phyloP scores from a whole-genome alignment of 352 stramenopile genomes.

The Pythium dissimile region DNA sequence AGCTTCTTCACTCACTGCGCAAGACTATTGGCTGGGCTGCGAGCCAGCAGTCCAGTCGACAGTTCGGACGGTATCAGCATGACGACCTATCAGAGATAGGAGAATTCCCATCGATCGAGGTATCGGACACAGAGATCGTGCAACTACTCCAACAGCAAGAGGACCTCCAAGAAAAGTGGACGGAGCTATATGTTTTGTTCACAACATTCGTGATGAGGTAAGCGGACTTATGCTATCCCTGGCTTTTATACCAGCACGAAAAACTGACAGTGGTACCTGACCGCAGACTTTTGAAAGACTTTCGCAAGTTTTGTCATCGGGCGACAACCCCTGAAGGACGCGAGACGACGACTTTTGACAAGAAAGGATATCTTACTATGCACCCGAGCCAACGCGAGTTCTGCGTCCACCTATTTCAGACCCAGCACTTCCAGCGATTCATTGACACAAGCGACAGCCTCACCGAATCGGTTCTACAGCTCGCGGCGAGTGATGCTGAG shows the following conservation, averaged over 20 bases:
- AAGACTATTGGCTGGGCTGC: conserved; percentile 46
- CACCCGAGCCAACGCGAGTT: conserved; percentile 61
- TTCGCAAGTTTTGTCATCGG: conserved; percentile 52
- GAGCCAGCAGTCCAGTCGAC: conserved; percentile 24
- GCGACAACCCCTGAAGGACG: conserved; percentile 2
- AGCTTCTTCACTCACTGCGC: conserved; percentile 47
- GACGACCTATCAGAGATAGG: conserved; percentile 20
- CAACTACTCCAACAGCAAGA: conserved; percentile 33
- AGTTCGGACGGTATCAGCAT: conserved; percentile 24
- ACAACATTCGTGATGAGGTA: conserved; percentile 50
- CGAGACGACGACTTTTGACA: conserved; percentile 39
- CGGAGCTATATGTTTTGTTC: conserved; percentile 52
- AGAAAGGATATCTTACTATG: conserved; percentile 48
- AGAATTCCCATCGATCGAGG: conserved; percentile 20
- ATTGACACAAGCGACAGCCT: conserved; percentile 36
- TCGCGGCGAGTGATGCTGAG: conserved; percentile 31
- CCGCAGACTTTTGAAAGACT: conserved; percentile 56
- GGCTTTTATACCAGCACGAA: too few relatives aligned
- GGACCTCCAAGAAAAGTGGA: conserved; percentile 55
- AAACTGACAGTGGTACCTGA: conserved; percentile 1
- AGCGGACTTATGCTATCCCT: too few relatives aligned
- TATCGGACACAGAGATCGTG: conserved; percentile 26
- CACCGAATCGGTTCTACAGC: conserved; percentile 17
- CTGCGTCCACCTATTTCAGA: conserved; percentile 65
- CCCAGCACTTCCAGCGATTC: conserved; percentile 69